Conservation (phyloP, 2,329 filamentous ascomycete species). For the Colletotrichum gloeosporioides region DNA sequence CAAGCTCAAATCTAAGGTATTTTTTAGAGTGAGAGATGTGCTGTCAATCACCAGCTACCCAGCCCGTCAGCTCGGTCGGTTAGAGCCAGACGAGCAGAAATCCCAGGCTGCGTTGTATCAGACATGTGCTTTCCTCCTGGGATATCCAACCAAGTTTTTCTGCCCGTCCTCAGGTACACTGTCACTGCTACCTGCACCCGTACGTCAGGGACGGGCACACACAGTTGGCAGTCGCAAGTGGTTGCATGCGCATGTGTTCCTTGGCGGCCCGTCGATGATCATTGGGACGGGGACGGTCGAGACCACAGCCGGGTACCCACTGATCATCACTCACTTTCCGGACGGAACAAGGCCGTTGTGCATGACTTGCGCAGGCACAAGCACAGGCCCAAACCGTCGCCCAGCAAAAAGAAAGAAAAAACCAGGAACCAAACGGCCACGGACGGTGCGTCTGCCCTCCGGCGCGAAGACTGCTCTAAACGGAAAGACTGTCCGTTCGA, state of each 20-base stretch:
- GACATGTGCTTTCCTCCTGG: background rate
- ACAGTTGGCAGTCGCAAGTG: background rate
- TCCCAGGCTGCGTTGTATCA: background rate
- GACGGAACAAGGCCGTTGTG: background rate
- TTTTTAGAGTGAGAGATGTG: slow-evolving; percentile 11
- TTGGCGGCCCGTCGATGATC: slow-evolving; percentile 14
- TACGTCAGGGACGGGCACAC: background rate
- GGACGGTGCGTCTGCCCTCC: background rate
- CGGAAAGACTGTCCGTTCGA: background rate
- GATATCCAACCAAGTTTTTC: background rate
- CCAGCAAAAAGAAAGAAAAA: background rate
- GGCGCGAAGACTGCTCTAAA: background rate
- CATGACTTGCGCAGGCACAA: background rate
- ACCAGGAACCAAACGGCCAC: background rate
- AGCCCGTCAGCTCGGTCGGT: background rate
- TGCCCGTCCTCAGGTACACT: background rate
- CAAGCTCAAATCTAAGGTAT: slow-evolving; percentile 15
- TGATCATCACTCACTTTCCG: slow-evolving; percentile 7
- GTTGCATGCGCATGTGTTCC: slow-evolving; percentile 8
- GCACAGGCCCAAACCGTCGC: background rate
- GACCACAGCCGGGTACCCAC: slow-evolving; percentile 3
- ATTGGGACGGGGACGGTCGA: slow-evolving; percentile 11
- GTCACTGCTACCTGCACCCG: background rate
- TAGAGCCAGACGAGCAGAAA: background rate
- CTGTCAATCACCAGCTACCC: slow-evolving; percentile 6